Evolutionary conservation across 257 asterid species (phyloP).

Genomic region (Penstemon newberryi): DNA sequence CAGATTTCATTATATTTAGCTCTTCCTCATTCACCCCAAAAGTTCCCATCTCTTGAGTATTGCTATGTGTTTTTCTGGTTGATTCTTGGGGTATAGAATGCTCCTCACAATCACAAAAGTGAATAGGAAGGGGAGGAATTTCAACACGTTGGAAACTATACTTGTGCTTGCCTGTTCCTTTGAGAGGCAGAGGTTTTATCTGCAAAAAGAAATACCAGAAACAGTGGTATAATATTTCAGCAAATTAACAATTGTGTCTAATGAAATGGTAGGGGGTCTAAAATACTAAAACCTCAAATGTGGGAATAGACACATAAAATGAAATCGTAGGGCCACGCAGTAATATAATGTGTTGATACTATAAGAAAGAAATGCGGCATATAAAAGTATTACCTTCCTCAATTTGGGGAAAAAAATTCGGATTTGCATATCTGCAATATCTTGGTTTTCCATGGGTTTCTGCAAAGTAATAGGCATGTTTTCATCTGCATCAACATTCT

Average conservation of each 20-base stretch:
- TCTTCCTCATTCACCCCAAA: constrained; percentile 69
- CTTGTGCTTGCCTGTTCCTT: constrained; percentile 93
- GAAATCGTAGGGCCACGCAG: not conserved
- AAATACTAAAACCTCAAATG: not conserved
- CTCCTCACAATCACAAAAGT: constrained; percentile 90
- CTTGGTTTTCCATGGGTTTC: constrained; percentile 38
- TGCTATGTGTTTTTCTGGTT: constrained; percentile 29
- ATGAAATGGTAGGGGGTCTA: constrained; percentile 2
- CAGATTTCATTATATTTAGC: constrained; percentile 64
- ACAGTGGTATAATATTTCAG: constrained; percentile 25
- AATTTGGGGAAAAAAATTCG: constrained; percentile 70
- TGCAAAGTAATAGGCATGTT: constrained; percentile 29
- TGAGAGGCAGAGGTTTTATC: constrained; percentile 73
- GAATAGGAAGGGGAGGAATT: constrained; percentile 64
- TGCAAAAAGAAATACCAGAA: constrained; percentile 32
- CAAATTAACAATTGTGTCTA: constrained; percentile 10
- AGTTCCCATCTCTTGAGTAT: constrained; percentile 38
- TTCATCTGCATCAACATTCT: constrained; percentile 37
- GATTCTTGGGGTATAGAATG: constrained; percentile 51
- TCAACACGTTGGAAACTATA: constrained; percentile 92
- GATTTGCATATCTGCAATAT: constrained; percentile 57
- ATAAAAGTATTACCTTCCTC: constrained; percentile 55
- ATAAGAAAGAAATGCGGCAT: not conserved
- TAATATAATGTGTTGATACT: not conserved
- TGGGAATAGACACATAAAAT: not conserved